These are phyloP conservation scores for Platanthera zijinensis DNA, from an alignment of 106 monocot species.

Conservation along the genomic window DNA sequence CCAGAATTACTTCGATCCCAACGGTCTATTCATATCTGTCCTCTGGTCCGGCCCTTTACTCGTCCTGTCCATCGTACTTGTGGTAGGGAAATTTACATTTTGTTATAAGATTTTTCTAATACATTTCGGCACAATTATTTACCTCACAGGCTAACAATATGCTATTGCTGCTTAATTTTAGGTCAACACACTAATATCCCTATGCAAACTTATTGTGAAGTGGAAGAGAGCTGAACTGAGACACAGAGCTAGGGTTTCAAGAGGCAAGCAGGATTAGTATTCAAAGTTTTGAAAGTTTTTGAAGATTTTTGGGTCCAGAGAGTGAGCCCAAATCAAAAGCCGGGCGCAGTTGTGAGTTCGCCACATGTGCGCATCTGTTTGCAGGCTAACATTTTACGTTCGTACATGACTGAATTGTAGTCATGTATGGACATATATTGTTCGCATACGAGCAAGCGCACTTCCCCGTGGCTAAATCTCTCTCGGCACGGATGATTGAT, in stretches of 20 bases:
- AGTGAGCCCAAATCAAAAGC: too few relatives aligned
- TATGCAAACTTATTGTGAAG: slow-evolving; percentile 46
- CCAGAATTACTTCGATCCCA: slow-evolving; percentile 86
- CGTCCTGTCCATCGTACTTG: slow-evolving; percentile 52
- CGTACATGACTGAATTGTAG: too few relatives aligned
- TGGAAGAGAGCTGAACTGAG: slow-evolving; percentile 71
- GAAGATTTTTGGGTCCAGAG: too few relatives aligned
- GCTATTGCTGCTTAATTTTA: slow-evolving; percentile 10
- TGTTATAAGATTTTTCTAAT: neutral
- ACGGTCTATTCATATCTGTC: slow-evolving; percentile 80
- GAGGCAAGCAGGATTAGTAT: slow-evolving; percentile 37
- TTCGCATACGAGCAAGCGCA: too few relatives aligned
- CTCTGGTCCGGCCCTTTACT: slow-evolving; percentile 93
- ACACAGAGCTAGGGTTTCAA: slow-evolving; percentile 41
- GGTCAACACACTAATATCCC: slow-evolving; percentile 52
- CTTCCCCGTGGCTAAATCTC: too few relatives aligned
- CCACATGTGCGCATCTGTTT: too few relatives aligned
- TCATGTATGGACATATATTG: too few relatives aligned
- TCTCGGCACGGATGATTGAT: too few relatives aligned
- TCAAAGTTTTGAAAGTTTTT: neutral
- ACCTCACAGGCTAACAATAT: neutral
- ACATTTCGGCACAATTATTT: neutral
- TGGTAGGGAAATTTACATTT: slow-evolving; percentile 36
- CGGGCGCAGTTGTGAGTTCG: too few relatives aligned
- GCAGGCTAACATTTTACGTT: too few relatives aligned